Evolutionary conservation across 805 yeast species (phyloP).

Genomic region (Kodamaea neixiangensis): DNA sequence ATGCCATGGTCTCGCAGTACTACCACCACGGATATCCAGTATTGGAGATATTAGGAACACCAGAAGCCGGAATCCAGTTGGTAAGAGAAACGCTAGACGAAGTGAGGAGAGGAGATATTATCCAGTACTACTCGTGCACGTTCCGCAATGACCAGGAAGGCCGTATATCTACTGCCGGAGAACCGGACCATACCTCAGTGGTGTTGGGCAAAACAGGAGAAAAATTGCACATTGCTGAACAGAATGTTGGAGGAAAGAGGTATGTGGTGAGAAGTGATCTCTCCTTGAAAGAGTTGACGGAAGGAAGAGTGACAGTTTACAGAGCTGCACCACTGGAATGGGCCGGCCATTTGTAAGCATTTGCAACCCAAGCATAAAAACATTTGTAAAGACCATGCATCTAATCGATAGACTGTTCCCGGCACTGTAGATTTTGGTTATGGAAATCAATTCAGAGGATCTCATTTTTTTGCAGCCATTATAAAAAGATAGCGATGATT

Average conservation of each 20-base stretch:
- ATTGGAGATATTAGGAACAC: slow-evolving; percentile 27
- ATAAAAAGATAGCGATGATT: not conserved
- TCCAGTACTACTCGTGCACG: slow-evolving; percentile 47
- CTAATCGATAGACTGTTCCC: too few species aligned
- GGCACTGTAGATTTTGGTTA: too few species aligned
- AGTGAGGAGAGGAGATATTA: slow-evolving; percentile 55
- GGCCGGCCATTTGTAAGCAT: slow-evolving; percentile 29
- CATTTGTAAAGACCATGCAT: too few species aligned
- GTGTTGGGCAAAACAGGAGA: slow-evolving; percentile 31
- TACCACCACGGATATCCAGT: slow-evolving; percentile 49
- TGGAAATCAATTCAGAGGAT: not conserved
- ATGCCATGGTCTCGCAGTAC: slow-evolving; percentile 54
- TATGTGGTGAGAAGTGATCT: slow-evolving; percentile 42
- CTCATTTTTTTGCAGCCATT: not conserved
- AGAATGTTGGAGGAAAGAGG: slow-evolving; percentile 48
- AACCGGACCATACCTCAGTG: slow-evolving; percentile 54
- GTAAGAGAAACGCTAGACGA: slow-evolving; percentile 35
- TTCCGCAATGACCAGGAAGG: slow-evolving; percentile 40
- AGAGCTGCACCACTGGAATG: slow-evolving; percentile 51
- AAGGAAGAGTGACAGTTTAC: slow-evolving; percentile 48
- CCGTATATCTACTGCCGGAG: slow-evolving; percentile 42
- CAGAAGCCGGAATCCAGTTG: slow-evolving; percentile 18
- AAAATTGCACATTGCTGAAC: slow-evolving; percentile 45
- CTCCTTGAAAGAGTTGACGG: slow-evolving; percentile 35
- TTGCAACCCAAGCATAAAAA: too few species aligned